phyloP scores from a whole-genome alignment of 768 basidiomycete genomes.

The Psilocybe cubensis region DNA sequence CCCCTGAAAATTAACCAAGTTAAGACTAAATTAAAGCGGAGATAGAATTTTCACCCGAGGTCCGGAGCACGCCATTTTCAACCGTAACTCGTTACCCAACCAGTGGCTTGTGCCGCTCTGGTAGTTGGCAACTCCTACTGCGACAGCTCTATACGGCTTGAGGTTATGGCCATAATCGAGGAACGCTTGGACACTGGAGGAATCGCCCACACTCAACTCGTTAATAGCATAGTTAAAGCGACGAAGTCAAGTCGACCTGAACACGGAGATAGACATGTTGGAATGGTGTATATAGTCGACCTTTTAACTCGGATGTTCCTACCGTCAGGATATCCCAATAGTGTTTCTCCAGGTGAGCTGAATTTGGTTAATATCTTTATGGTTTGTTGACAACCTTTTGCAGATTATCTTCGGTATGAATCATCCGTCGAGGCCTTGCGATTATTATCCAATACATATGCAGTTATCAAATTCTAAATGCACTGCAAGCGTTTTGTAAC shows the following conservation, averaged over 20 bases:
- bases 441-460: constrained; percentile 9
- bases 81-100: no score
- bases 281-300: constrained; percentile 15
- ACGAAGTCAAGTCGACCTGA: neutral
- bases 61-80: no score
- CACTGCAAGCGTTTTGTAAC: constrained; percentile 71
- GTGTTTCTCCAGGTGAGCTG: constrained; percentile 57
- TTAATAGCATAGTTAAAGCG: neutral
- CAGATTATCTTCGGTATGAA: constrained; percentile 60
- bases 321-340: constrained; percentile 63
- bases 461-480: constrained; percentile 71
- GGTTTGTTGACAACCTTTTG: neutral
- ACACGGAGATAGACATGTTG: neutral
- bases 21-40: no score
- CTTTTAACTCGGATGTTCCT: constrained; percentile 55
- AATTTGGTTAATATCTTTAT: neutral
- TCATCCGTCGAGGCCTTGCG: neutral
- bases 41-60: no score
- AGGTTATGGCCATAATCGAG: neutral
- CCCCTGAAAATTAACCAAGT: no score
- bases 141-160: no score
- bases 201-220: neutral
- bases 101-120: no score
- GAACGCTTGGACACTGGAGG: constrained; percentile 6
- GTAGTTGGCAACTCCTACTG: no score